Evolutionary conservation across 257 asterid genomes (phyloP), one percentile per base, ranked within the genome.

Genomic region (Verbena officinalis): DNA sequence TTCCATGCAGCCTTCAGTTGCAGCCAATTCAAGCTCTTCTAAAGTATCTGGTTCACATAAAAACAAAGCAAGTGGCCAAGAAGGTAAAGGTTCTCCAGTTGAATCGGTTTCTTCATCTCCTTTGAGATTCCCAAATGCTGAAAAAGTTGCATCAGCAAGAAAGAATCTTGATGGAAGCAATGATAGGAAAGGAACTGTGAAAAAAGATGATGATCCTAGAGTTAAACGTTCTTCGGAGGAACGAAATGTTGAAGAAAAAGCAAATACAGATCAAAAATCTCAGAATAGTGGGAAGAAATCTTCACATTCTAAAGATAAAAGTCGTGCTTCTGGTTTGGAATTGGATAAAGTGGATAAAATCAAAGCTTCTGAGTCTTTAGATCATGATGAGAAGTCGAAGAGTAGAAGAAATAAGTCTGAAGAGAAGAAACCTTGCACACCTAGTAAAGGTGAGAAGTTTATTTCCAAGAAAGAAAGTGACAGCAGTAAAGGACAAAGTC

Each of bases 41-140:
- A 95, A 88, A 76, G 90, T 95, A 63, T 88, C 98, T 69, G 96
- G 98, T 39, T 94, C 99, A 14, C 87, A 65, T 70, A 86, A 67
- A 77, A 84, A 83, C 77, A 85, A 76, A 72, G 66, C 81, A 62
- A 83, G 74, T 68, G 80, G 78, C 44, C 93, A 85, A 72, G 94
- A 83, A 74, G 75, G 73, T 74, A 94, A 85, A 74, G 94, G 84
- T 70, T 95, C 98, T 45, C 99, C 98, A 0, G 97, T 88, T 42
- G 99, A 86, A 75, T 95, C 99, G 39, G 98, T 91, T 61, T 91
- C 99, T 64, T 95, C 98, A 39, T 95, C 99, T 68, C 99, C 99
- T 76, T 73, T 82, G 67, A 82, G 88, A 74, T 60, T 69, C 59
- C 49, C 81, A 19, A 74, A 55, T 50, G 67, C 61, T 39, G 92